These are phyloP conservation scores for Chlamydomonas incerta DNA, from an alignment of 139 green algal genomes.

Conservation along the genomic window DNA sequence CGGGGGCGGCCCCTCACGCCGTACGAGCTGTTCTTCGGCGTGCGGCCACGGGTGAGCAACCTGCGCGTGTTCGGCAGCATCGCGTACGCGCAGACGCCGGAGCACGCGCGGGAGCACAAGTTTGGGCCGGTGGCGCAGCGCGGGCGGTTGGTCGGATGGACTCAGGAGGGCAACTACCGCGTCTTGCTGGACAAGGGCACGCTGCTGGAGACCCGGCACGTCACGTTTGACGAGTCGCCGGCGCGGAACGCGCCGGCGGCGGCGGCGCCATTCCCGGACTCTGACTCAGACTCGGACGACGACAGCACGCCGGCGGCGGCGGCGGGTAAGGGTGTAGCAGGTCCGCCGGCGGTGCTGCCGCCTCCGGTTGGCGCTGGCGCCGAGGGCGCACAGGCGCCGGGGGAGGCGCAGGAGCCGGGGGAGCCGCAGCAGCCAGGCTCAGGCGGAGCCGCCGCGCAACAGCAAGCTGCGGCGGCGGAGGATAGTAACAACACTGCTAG, in stretches of 20 bases:
- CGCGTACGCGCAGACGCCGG: background rate
- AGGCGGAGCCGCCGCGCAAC: too few species aligned
- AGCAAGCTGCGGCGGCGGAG: too few species aligned
- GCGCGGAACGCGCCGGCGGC: too few species aligned
- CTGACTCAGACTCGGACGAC: background rate
- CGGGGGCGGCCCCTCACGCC: background rate
- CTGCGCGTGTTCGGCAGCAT: background rate
- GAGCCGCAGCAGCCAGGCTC: too few species aligned
- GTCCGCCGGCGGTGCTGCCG: background rate
- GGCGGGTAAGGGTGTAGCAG: too few species aligned
- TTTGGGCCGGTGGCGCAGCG: background rate
- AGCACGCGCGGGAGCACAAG: background rate
- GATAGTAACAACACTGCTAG: too few species aligned
- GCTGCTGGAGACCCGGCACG: background rate
- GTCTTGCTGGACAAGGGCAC: background rate
- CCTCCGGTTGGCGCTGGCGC: too few species aligned
- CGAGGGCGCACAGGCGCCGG: too few species aligned
- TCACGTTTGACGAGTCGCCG: background rate
- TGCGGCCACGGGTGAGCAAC: background rate
- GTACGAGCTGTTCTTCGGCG: background rate
- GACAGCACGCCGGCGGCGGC: background rate
- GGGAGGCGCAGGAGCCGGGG: too few species aligned
- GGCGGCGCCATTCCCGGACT: too few species aligned
- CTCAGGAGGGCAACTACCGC: background rate
- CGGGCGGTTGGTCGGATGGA: background rate